These are phyloP conservation scores for Juncus inflexus DNA, from an alignment of 176 grass and related monocot species.

Conservation along the genomic window DNA sequence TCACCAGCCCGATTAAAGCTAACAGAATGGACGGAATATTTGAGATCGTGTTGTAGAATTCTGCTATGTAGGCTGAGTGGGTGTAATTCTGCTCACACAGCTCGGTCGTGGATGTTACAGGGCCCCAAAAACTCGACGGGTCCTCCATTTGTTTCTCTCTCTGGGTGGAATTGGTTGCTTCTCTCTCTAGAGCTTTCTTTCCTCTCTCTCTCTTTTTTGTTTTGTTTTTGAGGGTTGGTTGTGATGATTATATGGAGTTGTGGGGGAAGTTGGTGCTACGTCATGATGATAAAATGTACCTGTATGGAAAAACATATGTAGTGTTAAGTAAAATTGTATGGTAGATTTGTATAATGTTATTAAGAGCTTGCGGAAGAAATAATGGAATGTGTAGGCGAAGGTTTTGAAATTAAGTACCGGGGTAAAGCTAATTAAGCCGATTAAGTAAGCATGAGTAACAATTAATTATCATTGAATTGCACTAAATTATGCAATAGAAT, in stretches of 20 bases:
- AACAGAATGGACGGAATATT: conserved; percentile 64
- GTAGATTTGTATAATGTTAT: neutral
- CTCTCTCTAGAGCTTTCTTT: too few relatives aligned
- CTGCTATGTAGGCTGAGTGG: conserved; percentile 65
- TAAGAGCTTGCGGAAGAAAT: neutral
- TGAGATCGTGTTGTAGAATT: conserved; percentile 81
- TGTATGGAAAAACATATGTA: neutral
- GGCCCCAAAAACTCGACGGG: conserved; percentile 77
- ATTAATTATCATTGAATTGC: too few relatives aligned
- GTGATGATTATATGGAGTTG: neutral
- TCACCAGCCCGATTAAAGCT: conserved; percentile 62
- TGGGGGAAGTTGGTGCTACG: conserved; percentile 4
- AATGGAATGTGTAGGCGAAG: neutral
- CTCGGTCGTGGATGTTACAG: conserved; percentile 69
- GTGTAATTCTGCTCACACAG: conserved; percentile 70
- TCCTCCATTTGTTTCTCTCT: conserved; percentile 43
- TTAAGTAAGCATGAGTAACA: too few relatives aligned
- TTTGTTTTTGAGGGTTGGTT: neutral
- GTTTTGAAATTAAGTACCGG: too few relatives aligned
- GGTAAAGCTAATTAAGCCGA: too few relatives aligned
- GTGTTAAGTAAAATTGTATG: conserved; percentile 7
- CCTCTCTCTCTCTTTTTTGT: neutral
- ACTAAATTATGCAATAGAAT: too few relatives aligned
- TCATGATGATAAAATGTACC: conserved; percentile 13
- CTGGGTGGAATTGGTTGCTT: too few relatives aligned